phyloP scores from a whole-genome alignment of 805 yeast species.

The Cyberlindnera saturnus region DNA sequence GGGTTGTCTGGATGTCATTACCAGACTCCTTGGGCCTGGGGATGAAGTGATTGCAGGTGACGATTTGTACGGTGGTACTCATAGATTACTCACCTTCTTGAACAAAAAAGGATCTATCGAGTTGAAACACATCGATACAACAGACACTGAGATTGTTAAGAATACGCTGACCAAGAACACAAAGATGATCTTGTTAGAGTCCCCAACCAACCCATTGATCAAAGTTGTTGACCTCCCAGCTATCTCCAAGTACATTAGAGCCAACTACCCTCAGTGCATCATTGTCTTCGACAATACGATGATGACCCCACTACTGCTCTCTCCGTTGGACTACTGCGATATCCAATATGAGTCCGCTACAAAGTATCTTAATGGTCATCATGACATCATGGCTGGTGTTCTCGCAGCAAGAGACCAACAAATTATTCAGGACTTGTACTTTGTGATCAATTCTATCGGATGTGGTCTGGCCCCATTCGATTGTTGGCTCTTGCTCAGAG shows the following conservation, averaged over 20 bases:
- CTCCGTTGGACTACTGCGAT: constrained; percentile 81
- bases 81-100: constrained; percentile 73
- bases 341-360: constrained; percentile 93
- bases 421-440: constrained; percentile 64
- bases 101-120: constrained; percentile 56
- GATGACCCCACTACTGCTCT: constrained; percentile 88
- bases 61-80: constrained; percentile 92
- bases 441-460: constrained; percentile 84
- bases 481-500: constrained; percentile 83
- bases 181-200: constrained; percentile 78
- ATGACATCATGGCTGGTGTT: constrained; percentile 94
- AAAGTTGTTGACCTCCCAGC: constrained; percentile 76
- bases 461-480: constrained; percentile 91
- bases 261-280: constrained; percentile 56
- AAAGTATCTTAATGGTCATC: constrained; percentile 89
- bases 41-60: constrained; percentile 92
- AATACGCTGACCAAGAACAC: constrained; percentile 51
- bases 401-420: constrained; percentile 61
- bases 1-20: constrained; percentile 86
- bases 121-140: constrained; percentile 77
- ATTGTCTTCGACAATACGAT: constrained; percentile 92
- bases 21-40: constrained; percentile 69
- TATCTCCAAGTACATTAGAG: constrained; percentile 62
- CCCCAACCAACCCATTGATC: constrained; percentile 91
- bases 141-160: constrained; percentile 56